Evolutionary conservation across 257 asterid species (phyloP).

Genomic region (Leonotis leonurus): DNA sequence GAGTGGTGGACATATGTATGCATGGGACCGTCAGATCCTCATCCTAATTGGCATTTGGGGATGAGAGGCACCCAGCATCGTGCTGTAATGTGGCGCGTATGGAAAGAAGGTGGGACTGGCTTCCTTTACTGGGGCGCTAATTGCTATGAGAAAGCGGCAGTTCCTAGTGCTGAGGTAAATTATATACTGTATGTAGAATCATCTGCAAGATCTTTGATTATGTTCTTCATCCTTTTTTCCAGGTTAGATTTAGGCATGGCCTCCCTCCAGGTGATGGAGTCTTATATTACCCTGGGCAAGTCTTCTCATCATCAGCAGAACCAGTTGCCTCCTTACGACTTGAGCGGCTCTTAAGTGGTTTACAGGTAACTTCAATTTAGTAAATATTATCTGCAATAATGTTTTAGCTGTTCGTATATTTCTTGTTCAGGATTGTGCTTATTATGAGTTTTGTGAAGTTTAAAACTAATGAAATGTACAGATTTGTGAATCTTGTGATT

Average conservation of each 20-base stretch:
- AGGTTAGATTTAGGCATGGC: slow-evolving; percentile 92
- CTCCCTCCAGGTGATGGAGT: slow-evolving; percentile 99
- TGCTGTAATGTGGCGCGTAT: slow-evolving; percentile 98
- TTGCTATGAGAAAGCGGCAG: slow-evolving; percentile 90
- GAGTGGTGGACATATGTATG: slow-evolving; percentile 99
- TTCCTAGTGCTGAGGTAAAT: slow-evolving; percentile 91
- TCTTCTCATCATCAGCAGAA: slow-evolving; percentile 77
- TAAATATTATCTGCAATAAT: not conserved
- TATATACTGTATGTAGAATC: slow-evolving; percentile 2
- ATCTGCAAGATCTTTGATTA: slow-evolving; percentile 1
- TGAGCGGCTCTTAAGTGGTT: slow-evolving; percentile 91
- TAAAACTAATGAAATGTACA: not conserved
- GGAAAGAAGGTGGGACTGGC: slow-evolving; percentile 99
- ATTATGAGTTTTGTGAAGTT: not conserved
- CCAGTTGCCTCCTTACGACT: slow-evolving; percentile 92
- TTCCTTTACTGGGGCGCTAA: slow-evolving; percentile 99
- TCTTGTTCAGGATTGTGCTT: not conserved
- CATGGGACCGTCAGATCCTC: slow-evolving; percentile 99
- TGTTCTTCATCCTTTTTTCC: slow-evolving; percentile 17
- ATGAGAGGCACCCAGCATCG: slow-evolving; percentile 99
- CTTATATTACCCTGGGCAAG: slow-evolving; percentile 91
- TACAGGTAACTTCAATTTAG: slow-evolving; percentile 53
- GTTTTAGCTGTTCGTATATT: not conserved
- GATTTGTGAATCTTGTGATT: not conserved
- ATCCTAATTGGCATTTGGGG: slow-evolving; percentile 98